A percentile compares a stretch with the other conserved stretches of the same genome.
phyloP scores from a whole-genome alignment of 2,329 filamentous ascomycete genomes.

The Neophaeococcomyces aloes region DNA sequence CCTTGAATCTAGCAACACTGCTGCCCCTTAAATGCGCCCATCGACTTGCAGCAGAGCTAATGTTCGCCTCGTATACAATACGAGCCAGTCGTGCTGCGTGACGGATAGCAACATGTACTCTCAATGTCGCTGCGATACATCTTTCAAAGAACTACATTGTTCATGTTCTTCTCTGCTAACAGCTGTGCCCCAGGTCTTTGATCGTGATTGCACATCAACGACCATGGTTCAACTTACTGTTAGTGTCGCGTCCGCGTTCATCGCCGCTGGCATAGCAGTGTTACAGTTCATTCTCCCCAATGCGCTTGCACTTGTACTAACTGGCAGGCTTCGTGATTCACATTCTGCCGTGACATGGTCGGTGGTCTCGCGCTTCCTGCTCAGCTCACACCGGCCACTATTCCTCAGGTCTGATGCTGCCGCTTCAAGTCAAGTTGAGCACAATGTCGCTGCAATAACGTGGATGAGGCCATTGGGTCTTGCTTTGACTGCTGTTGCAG shows the following conservation, averaged over 20 bases:
- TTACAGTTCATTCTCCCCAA: slow-evolving; percentile 30
- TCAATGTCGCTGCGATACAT: no score
- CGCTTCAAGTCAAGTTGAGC: slow-evolving; percentile 25
- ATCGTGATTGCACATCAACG: no score
- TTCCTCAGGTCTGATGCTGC: slow-evolving; percentile 33
- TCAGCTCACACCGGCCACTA: slow-evolving; percentile 34
- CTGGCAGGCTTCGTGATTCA: slow-evolving; percentile 28
- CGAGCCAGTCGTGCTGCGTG: no score
- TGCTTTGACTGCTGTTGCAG: slow-evolving; percentile 30
- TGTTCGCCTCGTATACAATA: no score
- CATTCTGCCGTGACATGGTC: slow-evolving; percentile 33
- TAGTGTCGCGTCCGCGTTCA: slow-evolving; percentile 32
- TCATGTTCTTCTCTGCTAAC: no score
- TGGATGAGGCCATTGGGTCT: slow-evolving; percentile 24
- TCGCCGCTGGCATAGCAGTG: slow-evolving; percentile 30
- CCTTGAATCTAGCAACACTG: no score
- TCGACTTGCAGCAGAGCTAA: no score
- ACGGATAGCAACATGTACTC: no score
- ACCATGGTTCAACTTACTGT: slow-evolving; percentile 13
- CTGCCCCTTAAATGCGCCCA: no score
- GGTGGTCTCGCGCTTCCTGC: slow-evolving; percentile 26
- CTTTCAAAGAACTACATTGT: no score
- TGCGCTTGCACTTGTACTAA: slow-evolving; percentile 29
- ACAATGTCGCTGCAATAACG: slow-evolving; percentile 21
- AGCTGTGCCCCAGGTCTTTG: no score